Base-by-base conservation (phyloP, 2,329 filamentous ascomycete genomes). In the Trichocomaceae sp. region DNA sequence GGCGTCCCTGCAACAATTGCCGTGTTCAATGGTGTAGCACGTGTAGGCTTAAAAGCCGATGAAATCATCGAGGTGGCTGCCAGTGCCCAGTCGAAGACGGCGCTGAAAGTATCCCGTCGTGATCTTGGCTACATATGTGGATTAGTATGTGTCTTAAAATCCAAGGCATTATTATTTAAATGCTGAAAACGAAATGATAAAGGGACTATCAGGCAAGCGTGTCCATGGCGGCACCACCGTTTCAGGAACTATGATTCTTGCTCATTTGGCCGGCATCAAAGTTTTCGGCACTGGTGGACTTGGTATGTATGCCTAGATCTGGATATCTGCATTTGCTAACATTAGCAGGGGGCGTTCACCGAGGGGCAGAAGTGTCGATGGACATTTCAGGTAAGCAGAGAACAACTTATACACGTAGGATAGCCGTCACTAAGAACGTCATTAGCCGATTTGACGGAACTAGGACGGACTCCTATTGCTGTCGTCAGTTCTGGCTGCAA, bases 231-330 rank as follows among this genome's bases (percentile, higher is more conserved):
- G 92, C 9, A 99, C 93, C 1, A 99, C 93, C 2, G 88, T 99
- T 54, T 84, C 92, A 5, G 91, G 88, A 1, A 99, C 93, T 2
- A 96, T 95, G 88, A 72, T 96, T 37, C 81, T 99, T 29, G 89
- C 93, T 45, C 80, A 88, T 59, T 76, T 91, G 57, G 92, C 90
- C 26, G 91, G 91, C 9, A 95, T 99, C 67, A 86, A 85, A 60
- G 82, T 99, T 49, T 96, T 99, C 71, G 93, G 90, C 23, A 99
- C 93, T 5, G 93, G 93, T 46, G 93, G 93, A 12, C 82, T 99
- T 4, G 92, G 72, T 73, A 59, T 29, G 62, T 62, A 13, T 5
- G 8, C 15, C 50, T n/a, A 4, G 6, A 22, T 2, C 23, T 17
- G 1, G 2, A 22, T 15, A 19, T 17, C 19, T 2, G 35, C n/a